A percentile compares a stretch with the other conserved stretches of the same genome.
phyloP scores from a whole-genome alignment of 805 yeast species.

The Lachancea meyersii region DNA sequence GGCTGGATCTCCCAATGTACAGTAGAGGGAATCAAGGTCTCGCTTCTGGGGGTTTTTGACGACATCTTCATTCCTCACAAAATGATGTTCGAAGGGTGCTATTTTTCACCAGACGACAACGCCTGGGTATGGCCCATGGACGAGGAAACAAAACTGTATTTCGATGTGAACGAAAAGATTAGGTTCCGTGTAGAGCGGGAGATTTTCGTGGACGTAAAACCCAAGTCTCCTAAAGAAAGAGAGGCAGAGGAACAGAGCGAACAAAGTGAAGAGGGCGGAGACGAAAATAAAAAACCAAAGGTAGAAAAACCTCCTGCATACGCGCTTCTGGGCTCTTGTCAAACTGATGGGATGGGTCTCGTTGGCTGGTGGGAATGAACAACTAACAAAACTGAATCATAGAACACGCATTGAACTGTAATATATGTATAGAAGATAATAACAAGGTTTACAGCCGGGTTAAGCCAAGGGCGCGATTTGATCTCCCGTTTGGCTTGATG shows the following conservation, averaged over 20 bases:
- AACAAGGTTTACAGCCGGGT: neutral
- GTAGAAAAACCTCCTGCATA: slow-evolving; percentile 63
- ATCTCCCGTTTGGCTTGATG: too few species aligned
- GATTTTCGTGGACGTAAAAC: slow-evolving; percentile 75
- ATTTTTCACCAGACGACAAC: slow-evolving; percentile 63
- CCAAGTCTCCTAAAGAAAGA: slow-evolving; percentile 58
- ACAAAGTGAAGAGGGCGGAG: slow-evolving; percentile 20
- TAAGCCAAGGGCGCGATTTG: too few species aligned
- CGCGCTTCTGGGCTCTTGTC: slow-evolving; percentile 83
- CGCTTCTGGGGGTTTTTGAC: slow-evolving; percentile 72
- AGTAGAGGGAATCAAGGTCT: slow-evolving; percentile 73
- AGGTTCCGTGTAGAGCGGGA: slow-evolving; percentile 89
- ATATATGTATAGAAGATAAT: neutral
- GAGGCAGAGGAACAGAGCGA: slow-evolving; percentile 32
- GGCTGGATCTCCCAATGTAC: slow-evolving; percentile 92
- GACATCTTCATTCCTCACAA: slow-evolving; percentile 85
- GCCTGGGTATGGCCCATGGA: slow-evolving; percentile 92
- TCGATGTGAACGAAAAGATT: slow-evolving; percentile 87
- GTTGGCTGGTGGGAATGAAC: slow-evolving; percentile 89
- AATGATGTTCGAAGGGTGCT: slow-evolving; percentile 72
- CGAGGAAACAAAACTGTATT: slow-evolving; percentile 66
- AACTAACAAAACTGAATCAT: neutral
- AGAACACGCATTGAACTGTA: slow-evolving; percentile 9
- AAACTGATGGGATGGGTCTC: slow-evolving; percentile 94
- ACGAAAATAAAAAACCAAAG: slow-evolving; percentile 22